Base-by-base conservation (phyloP, 805 yeast species). In the Ascoidea tarda region DNA sequence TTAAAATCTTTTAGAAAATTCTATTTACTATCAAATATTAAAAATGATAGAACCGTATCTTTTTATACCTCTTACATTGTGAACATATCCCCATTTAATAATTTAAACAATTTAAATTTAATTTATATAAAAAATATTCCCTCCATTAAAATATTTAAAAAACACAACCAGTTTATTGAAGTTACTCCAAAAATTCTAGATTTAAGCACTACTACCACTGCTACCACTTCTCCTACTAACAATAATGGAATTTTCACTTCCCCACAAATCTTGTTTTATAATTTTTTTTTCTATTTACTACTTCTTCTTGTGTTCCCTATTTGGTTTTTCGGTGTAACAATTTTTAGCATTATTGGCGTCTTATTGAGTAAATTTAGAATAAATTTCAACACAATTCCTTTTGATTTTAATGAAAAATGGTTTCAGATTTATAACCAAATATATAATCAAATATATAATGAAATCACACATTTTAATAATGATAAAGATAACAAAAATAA, bases 11-110 rank as follows among this genome's bases (percentile, higher is more conserved):
- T 90, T 63, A 68, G 79, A 55, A 72, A 75, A 52, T 74, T 84
- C 52, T 69, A 78, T 3, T 63, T 80, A 2, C 69, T 88, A 53
- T 89, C 96, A 6, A 90, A 91, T 66, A 75, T 83, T 31, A 74
- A 81, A 53, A 82, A 86, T 62, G 98, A 90, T 66, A 73, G 96
- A 54, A 79, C 95, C 0, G 98, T 90, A 6, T 83, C 91, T 14
- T 91, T 88, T 64, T 86, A 80, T 67, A 87, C 97, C 0, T 74
- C 95, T 0, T 89, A 73, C 64, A 83, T 91, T 54, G 74, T 91
- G 4, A 74, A 81, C 33, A 76, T 74, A 55, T 79, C 86, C 52
- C 96, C 96, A 1, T 89, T 88, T 63, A 81, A 80, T 44, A 67
- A 70, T n/a, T 75, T 77, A 74, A 74, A 74, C 49, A 61, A 62